Base-by-base conservation (phyloP, 106 monocot genomes). In the Cymbidium sinense region DNA sequence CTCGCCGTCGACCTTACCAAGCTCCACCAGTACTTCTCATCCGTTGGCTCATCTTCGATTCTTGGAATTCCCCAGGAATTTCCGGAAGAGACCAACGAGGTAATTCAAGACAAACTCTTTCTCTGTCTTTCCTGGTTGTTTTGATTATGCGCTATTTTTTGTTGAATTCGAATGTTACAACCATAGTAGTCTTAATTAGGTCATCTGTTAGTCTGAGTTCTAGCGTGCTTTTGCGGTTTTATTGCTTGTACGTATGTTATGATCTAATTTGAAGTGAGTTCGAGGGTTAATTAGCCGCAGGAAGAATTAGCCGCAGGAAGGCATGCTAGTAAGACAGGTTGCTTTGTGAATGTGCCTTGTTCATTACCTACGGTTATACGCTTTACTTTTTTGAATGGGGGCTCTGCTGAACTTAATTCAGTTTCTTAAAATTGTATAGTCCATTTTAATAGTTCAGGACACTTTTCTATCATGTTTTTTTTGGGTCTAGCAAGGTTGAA, bases 1-100 rank as follows among this genome's bases (percentile, higher is more conserved):
- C 90, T 99, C 64, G 88, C 95, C 5, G 92, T 99, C 70, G 95
- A 99, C 78, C 82, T 91, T 61, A 79, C 85, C 64, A 94, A 94
- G 86, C 80, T 90, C 12, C 88, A 84, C 11, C 73, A 91, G 58
- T 86, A 83, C 79, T 79, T 83, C 55, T 77, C 85, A 70, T 23
- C 73, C 37, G 47, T 75, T 65, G 71, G 47, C 19, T 29, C 70
- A n/a, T 36, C 83, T 28, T 28, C 73, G 54, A 25, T 17, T 36
- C 62, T 67, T 9, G 70, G 39, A 10, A 43, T 79, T 21, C 78
- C 79, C 7, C 79, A 34, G 1, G 85, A 85, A 10, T 19, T 47
- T 7, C 70, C 70, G 10, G 85, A 84, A 51, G 89, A 91, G 51
- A 82, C 85, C 72, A 83, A 88, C 33, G 90, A 90, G 92, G 92